A percentile compares a stretch with the other conserved stretches of the same genome.
These are phyloP conservation scores for Myotisia sp. DNA, from an alignment of 2,329 filamentous ascomycete genomes.

Conservation along the genomic window DNA sequence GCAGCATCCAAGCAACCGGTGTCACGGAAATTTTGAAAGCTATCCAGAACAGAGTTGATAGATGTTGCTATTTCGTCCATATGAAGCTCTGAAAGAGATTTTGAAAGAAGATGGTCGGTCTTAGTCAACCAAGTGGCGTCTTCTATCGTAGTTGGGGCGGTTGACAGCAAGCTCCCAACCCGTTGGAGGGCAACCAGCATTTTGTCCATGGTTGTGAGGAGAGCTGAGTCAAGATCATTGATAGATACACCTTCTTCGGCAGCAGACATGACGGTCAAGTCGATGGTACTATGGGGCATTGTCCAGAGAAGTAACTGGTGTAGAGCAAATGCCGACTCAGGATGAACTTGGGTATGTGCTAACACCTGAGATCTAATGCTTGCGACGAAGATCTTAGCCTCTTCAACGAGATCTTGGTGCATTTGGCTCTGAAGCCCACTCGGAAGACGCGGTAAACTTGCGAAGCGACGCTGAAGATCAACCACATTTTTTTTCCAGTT, in stretches of 20 bases:
- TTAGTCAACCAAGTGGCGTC: conserved; percentile 49
- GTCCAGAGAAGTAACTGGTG: conserved; percentile 55
- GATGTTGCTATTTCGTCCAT: conserved; percentile 39
- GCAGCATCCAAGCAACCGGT: conserved; percentile 32
- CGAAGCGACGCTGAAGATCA: conserved; percentile 30
- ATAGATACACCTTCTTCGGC: conserved; percentile 15
- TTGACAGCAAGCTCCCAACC: conserved; percentile 42
- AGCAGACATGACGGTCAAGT: conserved; percentile 10
- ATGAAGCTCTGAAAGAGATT: conserved; percentile 46
- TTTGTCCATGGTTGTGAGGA: conserved; percentile 56
- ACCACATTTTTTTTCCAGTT: conserved; percentile 39
- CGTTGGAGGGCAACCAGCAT: conserved; percentile 69
- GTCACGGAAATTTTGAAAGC: conserved; percentile 34
- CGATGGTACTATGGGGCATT: background rate
- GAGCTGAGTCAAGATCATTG: conserved; percentile 40
- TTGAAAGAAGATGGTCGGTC: conserved; percentile 39
- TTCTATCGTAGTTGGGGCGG: conserved; percentile 45
- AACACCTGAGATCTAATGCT: conserved; percentile 30
- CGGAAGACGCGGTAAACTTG: conserved; percentile 38
- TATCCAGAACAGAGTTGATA: conserved; percentile 32
- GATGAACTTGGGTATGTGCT: conserved; percentile 33
- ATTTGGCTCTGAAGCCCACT: conserved; percentile 29
- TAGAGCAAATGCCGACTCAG: conserved; percentile 51
- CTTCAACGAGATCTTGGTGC: conserved; percentile 19
- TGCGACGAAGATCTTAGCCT: conserved; percentile 18